These are phyloP conservation scores for Diaporthe citrichinensis DNA, from an alignment of 2,329 filamentous ascomycete genomes.

Conservation along the genomic window DNA sequence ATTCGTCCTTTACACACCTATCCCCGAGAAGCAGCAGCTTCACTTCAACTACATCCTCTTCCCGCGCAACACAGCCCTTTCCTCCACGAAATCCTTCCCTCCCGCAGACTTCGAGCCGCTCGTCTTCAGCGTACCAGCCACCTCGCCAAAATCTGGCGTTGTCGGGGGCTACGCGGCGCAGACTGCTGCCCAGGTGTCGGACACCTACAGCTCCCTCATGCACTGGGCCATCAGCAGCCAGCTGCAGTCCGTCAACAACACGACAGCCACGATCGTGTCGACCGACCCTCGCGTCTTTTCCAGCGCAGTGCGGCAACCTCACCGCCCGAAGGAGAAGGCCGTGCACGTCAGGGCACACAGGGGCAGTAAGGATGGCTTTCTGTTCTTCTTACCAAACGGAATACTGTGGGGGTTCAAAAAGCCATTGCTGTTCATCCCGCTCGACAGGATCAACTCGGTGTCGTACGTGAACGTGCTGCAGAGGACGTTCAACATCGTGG, in stretches of 20 bases:
- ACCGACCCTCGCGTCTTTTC: conserved; percentile 71
- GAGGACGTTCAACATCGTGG: conserved; percentile 77
- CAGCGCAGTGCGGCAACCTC: conserved; percentile 68
- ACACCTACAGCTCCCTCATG: conserved; percentile 71
- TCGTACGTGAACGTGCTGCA: conserved; percentile 78
- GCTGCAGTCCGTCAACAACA: conserved; percentile 64
- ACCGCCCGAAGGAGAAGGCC: conserved; percentile 72
- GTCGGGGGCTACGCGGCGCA: conserved; percentile 65
- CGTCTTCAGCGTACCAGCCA: conserved; percentile 74
- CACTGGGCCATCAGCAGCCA: conserved; percentile 71
- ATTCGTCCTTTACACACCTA: conserved; percentile 73
- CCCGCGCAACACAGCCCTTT: conserved; percentile 64
- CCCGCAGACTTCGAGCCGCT: conserved; percentile 66
- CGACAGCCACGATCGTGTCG: conserved; percentile 61
- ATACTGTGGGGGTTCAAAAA: conserved; percentile 82
- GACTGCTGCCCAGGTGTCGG: conserved; percentile 67
- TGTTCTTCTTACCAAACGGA: conserved; percentile 76
- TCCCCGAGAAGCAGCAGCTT: conserved; percentile 75
- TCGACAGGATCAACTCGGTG: conserved; percentile 72
- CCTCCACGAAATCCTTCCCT: conserved; percentile 50
- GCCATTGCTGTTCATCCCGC: conserved; percentile 74
- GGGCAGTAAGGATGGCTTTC: conserved; percentile 77
- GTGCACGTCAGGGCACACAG: conserved; percentile 77
- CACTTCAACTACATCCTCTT: conserved; percentile 78
- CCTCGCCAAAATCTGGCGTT: conserved; percentile 71